Base-by-base conservation (phyloP, 1,284 basidiomycete genomes). In the Naganishia cerealis region DNA sequence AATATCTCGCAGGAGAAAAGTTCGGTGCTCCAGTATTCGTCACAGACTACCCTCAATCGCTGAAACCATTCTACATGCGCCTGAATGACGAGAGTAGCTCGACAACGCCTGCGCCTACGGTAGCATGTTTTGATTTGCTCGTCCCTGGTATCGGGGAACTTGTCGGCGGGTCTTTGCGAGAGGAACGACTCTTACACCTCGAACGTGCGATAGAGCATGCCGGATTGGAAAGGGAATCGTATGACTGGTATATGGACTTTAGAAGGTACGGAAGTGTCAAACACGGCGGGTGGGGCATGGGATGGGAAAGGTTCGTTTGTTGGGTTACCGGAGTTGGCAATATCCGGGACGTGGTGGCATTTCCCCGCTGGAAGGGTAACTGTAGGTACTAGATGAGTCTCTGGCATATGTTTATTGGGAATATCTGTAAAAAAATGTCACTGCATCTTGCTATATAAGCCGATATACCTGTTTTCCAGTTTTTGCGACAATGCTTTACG, bases 51-150 rank as follows among this genome's bases (percentile, higher is more conserved):
- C 95, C 95, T 0, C 81, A 83, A 0, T 40, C 73, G 0, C 79
- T 91, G 71, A 99, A 99, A 79, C 92, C 96, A 9, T 99, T 98
- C 81, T 99, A 99, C 82, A 98, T 98, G 96, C 88, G 90, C 40
- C 42, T 62, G 4, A 71, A 68, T 43, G 48, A 65, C 18, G 26
- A 57, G 52, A 42, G 18, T 7, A 2, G 10, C 13, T 16, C 21
- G 1, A 55, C 46, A 89, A 89, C 75, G 79, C 75, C 58, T 71
- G 67, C 68, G 21, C 58, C 68, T 13, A 94, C 92, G 0, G 92
- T 92, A 4, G 91, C 90, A 12, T 97, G 94, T 80, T 97, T 99
- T 76, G 95, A 99, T 78, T 84, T 99, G 26, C 85, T 99, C 59
- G 87, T 98, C 13, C 96, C 95, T 0, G 81, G 85, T 13, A 81